phyloP scores from a whole-genome alignment of 306 rosid genomes.

The Pyrus communis region DNA sequence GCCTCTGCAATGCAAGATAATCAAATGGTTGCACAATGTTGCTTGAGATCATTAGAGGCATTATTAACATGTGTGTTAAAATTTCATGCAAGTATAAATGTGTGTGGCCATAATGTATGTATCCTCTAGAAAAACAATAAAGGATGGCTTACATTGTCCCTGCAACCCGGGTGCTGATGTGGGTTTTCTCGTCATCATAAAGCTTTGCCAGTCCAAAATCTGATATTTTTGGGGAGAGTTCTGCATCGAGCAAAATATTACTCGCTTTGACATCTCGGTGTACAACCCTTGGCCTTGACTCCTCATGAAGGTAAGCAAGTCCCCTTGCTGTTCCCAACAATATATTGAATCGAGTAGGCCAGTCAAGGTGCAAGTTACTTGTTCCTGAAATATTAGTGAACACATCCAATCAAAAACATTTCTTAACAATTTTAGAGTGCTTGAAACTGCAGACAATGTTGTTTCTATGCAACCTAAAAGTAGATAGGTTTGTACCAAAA shows the following conservation, averaged over 20 bases:
- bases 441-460: too few species aligned
- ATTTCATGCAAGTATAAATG: too few species aligned
- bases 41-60: not conserved
- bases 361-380: slow-evolving; percentile 8
- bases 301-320: slow-evolving; percentile 32
- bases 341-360: slow-evolving; percentile 25
- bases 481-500: too few species aligned
- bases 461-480: too few species aligned
- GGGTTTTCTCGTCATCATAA: slow-evolving; percentile 23
- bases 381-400: slow-evolving; percentile 3
- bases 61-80: not conserved
- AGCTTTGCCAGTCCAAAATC: slow-evolving; percentile 40
- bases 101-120: too few species aligned
- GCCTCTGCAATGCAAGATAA: slow-evolving; percentile 14
- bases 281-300: slow-evolving; percentile 21
- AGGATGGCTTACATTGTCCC: slow-evolving; percentile 25
- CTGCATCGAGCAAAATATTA: slow-evolving; percentile 26
- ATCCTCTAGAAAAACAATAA: not conserved
- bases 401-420: not conserved
- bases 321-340: slow-evolving; percentile 27
- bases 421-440: not conserved
- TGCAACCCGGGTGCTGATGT: slow-evolving; percentile 31
- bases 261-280: slow-evolving; percentile 35
- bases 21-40: not conserved
- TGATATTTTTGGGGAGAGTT: slow-evolving; percentile 18